Percentiles rank a stretch among this genome's conserved stretches.
Conservation (phyloP, 75 land plant genomes). For the Cupressus sempervirens region DNA sequence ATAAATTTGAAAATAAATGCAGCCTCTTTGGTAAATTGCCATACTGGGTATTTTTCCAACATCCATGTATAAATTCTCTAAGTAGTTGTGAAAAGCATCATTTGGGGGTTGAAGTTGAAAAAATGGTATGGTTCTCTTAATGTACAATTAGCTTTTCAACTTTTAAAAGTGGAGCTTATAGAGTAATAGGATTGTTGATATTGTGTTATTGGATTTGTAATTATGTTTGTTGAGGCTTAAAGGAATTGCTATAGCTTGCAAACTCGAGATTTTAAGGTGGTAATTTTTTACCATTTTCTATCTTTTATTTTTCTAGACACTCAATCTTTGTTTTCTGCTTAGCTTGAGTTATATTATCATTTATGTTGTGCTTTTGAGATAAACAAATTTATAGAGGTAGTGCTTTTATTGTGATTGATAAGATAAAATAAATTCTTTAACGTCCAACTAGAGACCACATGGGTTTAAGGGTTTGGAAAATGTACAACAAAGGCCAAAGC, state of each 20-base stretch:
- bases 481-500: too few species aligned
- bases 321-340: background rate
- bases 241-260: background rate
- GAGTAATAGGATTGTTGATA: background rate
- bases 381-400: background rate
- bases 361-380: background rate
- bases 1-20: background rate
- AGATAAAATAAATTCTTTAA: too few species aligned
- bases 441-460: too few species aligned
- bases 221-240: background rate
- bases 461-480: too few species aligned
- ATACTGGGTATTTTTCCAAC: background rate
- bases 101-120: background rate
- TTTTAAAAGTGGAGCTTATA: background rate
- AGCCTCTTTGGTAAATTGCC: background rate
- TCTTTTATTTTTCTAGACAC: background rate
- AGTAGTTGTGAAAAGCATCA: background rate
- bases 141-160: background rate
- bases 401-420: too few species aligned
- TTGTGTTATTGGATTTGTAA: background rate
- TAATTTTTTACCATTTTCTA: background rate
- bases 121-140: background rate
- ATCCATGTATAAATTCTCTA: background rate
- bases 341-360: background rate
- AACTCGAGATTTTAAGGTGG: background rate